A percentile compares a stretch with the other conserved stretches of the same genome.
These are phyloP conservation scores for Penicillium chermesinum DNA, from an alignment of 495 filamentous ascomycete genomes.

Conservation along the genomic window DNA sequence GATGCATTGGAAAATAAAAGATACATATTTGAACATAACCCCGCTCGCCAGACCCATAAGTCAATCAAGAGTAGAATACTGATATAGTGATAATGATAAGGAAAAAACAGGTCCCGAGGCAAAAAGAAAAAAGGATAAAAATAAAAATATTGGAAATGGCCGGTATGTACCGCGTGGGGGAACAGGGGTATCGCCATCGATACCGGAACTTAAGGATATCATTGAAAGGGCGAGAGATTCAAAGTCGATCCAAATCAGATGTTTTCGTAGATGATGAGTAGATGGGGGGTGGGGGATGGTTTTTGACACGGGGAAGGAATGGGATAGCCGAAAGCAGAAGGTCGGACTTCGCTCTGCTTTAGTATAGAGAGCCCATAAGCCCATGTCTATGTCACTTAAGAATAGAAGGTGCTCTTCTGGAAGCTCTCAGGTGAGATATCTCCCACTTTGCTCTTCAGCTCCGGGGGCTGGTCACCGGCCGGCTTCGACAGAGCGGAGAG, in stretches of 20 bases:
- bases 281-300: background rate
- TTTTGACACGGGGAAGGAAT: background rate
- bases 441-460: slow-evolving; percentile 44
- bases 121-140: too few species aligned
- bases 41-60: background rate
- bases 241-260: too few species aligned
- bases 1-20: slow-evolving; percentile 7
- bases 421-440: slow-evolving; percentile 80
- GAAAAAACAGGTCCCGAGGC: background rate
- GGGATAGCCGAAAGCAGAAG: background rate
- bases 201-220: too few species aligned
- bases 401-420: slow-evolving; percentile 82
- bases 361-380: background rate
- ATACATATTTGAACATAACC: slow-evolving; percentile 9
- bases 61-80: background rate
- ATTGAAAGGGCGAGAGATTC: background rate
- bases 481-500: slow-evolving; percentile 20
- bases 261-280: too few species aligned
- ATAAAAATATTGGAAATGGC: background rate
- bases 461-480: slow-evolving; percentile 29
- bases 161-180: background rate
- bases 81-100: too few species aligned
- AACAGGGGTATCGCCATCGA: background rate
- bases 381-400: slow-evolving; percentile 20
- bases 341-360: background rate